Evolutionary conservation across 2,329 filamentous ascomycete genomes (phyloP), one percentile per base, ranked within the genome.

Genomic region (Cercospora canescens): DNA sequence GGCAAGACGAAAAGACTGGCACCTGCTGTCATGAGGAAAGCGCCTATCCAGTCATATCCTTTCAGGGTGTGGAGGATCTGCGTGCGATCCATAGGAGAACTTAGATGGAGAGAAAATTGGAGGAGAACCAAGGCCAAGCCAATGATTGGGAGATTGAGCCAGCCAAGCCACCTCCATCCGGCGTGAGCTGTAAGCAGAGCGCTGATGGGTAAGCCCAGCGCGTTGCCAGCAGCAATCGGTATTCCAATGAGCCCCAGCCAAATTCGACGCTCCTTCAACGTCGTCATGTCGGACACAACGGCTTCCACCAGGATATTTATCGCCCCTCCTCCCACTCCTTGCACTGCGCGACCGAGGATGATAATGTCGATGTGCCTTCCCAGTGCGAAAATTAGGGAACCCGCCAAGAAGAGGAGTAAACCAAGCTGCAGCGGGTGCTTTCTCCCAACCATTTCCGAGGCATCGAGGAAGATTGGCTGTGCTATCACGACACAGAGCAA

Each of bases 231-330:
- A 18, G 59, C 59, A 28, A 48, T 62, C 11, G 59, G 35, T 12
- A 52, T 62, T 18, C 24, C 39, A 26, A 62, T 52, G 24, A 62
- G 28, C 16, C 60, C 60, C 35, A 63, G 48, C 32, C 50, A 63
- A 8, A 30, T 34, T 24, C 39, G 32, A 14, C 62, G 62, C 30
- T 65, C 56, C 50, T 55, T 60, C 56, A 65, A 32, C 8, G 62
- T 60, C 11, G 56, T 61, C 55, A 65, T 60, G 57, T 65, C 57
- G 18, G 62, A 41, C 9, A 65, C 56, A 26, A 65, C 39, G 30
- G 35, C 45, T 26, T 60, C 57, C 16, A 60, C 48, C 21, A 65
- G 45, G 14, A 64, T 21, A 21, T 58, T 34, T 26, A 64, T 58
- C 18, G 52, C 62, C 12, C 62, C 62, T 16, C 54, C 62, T 37